Evolutionary conservation across 2,329 filamentous ascomycete genomes (phyloP).

Genomic region (Cladorrhinum sp.): DNA sequence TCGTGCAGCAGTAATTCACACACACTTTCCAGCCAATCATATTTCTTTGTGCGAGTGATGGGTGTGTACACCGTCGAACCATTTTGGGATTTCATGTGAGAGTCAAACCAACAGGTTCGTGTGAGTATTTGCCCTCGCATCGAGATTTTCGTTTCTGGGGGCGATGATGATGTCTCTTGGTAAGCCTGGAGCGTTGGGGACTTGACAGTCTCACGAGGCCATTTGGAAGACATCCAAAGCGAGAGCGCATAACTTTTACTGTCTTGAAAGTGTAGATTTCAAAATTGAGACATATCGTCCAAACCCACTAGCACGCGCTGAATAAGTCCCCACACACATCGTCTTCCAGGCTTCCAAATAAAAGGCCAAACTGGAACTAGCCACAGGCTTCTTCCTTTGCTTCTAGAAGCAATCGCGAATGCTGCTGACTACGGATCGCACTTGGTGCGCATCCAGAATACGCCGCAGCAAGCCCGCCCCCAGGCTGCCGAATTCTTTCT

Average conservation of each 20-base stretch:
- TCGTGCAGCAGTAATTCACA: background rate
- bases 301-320: too few species aligned
- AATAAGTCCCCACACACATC: background rate
- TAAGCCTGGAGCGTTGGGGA: too few species aligned
- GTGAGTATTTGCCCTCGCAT: too few species aligned
- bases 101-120: too few species aligned
- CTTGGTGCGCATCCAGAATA: too few species aligned
- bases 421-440: background rate
- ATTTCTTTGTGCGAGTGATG: background rate
- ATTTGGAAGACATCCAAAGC: too few species aligned
- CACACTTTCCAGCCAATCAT: background rate
- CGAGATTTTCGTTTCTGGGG: too few species aligned
- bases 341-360: background rate
- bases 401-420: background rate
- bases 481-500: background rate
- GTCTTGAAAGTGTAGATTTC: background rate
- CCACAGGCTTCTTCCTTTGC: background rate
- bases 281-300: background rate
- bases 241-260: too few species aligned
- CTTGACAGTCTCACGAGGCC: too few species aligned
- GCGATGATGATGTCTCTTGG: too few species aligned
- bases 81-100: too few species aligned
- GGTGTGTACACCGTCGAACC: background rate
- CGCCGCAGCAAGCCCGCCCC: background rate
- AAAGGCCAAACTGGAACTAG: background rate